Evolutionary conservation across 371 early-diverging fungal species (phyloP).

Genomic region (Dinochytrium kinnereticum): DNA sequence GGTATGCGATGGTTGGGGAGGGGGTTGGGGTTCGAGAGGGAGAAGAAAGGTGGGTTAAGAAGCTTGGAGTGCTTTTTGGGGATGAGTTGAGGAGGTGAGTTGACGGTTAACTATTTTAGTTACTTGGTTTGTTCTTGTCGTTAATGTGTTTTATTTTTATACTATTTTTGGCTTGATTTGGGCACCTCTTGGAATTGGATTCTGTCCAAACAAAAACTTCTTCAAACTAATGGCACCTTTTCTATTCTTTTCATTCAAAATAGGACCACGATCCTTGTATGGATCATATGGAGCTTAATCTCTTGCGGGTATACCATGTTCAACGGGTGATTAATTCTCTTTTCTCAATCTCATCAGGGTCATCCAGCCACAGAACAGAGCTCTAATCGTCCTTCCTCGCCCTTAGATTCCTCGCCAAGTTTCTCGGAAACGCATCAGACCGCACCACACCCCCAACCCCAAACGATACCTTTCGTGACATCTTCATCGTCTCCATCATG

Average conservation of each 20-base stretch:
- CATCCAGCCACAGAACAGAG: background rate
- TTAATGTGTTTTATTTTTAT: background rate
- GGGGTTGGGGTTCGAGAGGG: background rate
- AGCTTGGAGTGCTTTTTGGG: background rate
- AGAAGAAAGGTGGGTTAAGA: background rate
- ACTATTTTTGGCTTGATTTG: too few relatives aligned
- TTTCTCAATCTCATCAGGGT: slow-evolving; percentile 1
- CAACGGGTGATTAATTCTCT: slow-evolving; percentile 80
- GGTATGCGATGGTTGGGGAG: background rate
- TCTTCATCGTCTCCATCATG: slow-evolving; percentile 73
- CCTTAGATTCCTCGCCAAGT: slow-evolving; percentile 37
- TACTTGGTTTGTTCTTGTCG: background rate
- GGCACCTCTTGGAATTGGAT: too few relatives aligned
- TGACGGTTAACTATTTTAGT: background rate
- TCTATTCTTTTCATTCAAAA: too few relatives aligned
- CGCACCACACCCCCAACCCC: slow-evolving; percentile 23
- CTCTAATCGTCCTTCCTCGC: too few relatives aligned
- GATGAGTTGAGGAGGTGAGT: slow-evolving; percentile 6
- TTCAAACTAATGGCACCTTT: too few relatives aligned
- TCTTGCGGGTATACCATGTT: slow-evolving; percentile 85
- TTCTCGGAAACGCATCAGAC: slow-evolving; percentile 28
- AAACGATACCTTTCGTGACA: slow-evolving; percentile 72
- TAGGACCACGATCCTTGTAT: slow-evolving; percentile 64
- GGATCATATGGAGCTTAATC: slow-evolving; percentile 81
- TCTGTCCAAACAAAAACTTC: too few relatives aligned